Evolutionary conservation across 1,284 basidiomycete species (phyloP), one percentile per base, ranked within the genome.

Genomic region (Takashimella koratensis): DNA sequence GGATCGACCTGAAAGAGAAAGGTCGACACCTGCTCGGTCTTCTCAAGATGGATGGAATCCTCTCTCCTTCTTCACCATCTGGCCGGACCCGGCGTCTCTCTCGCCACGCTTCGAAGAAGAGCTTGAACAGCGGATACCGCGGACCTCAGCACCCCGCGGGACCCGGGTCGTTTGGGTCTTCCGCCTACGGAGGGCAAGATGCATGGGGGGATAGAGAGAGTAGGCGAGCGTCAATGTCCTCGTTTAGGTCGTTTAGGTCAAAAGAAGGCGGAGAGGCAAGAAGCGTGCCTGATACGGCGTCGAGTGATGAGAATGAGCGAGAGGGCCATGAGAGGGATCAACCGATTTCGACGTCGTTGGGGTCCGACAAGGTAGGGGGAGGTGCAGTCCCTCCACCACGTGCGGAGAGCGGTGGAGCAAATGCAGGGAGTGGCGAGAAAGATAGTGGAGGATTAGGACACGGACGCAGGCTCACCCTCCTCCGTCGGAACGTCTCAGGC

Each of bases 1-100:
- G n/a, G n/a, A n/a, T n/a, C n/a, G n/a, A n/a, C n/a, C 42, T 74
- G 36, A 73, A 68, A 56, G 63, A 65, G 40, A 70, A 70, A 60
- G 66, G 66, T 21, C 65, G 63, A 51, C 62, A 68, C 23, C 55
- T 73, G 13, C 43, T 73, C 21, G 56, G 63, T 43, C 56, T 73
- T 5, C 60, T 73, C 43, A 64, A 65, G 43, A 60, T 74, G 55
- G 65, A 67, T 50, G 57, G 57, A 5, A 60, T 64, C 10, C 56
- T 70, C 12, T 53, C 62, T 3, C 51, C 64, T 3, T 55, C 56
- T 16, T 52, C 59, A 20, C 41, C 49, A 8, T 36, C 30, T 8
- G 16, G 30, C 30, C 30, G 30, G 16, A 36, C 16, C 16, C 30
- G 30, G 8, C 30, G 30, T 8, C 30, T 36, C 8, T 36, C 30